Conservation (phyloP, 2,329 filamentous ascomycete genomes). For the Shiraia sp. region DNA sequence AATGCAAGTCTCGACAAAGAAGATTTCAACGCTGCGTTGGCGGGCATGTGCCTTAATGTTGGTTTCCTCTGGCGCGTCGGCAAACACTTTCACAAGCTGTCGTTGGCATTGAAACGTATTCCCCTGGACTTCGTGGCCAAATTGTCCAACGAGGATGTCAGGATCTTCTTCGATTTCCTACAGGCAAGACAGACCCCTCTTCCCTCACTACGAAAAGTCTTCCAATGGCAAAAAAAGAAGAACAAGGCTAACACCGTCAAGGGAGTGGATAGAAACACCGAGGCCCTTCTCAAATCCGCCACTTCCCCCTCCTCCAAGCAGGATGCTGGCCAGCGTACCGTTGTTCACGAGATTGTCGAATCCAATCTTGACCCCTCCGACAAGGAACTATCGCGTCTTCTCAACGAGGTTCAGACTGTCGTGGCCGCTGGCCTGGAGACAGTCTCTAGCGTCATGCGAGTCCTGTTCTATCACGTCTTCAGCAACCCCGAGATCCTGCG, state of each 20-base stretch:
- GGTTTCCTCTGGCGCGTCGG: slow-evolving; percentile 8
- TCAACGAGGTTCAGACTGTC: slow-evolving; percentile 34
- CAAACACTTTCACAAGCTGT: slow-evolving; percentile 6
- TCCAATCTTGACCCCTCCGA: slow-evolving; percentile 15
- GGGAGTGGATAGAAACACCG: no score
- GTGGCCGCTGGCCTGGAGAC: slow-evolving; percentile 40
- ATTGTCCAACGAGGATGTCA: background rate
- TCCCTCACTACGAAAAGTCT: no score
- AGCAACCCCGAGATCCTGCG: slow-evolving; percentile 3
- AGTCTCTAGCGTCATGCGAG: slow-evolving; percentile 20
- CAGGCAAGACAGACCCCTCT: no score
- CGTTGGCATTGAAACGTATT: slow-evolving; percentile 1
- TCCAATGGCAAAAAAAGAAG: no score
- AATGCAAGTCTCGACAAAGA: background rate
- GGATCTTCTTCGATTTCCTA: background rate
- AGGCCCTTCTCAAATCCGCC: slow-evolving; percentile 5
- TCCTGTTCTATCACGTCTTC: slow-evolving; percentile 5
- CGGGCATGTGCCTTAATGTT: slow-evolving; percentile 5
- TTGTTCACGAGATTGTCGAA: slow-evolving; percentile 11
- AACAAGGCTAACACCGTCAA: no score
- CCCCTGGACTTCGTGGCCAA: slow-evolving; percentile 1
- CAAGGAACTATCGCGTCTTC: slow-evolving; percentile 19
- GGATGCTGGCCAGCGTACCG: background rate
- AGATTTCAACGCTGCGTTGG: slow-evolving; percentile 11
- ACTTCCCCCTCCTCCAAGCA: background rate